phyloP scores from a whole-genome alignment of 805 yeast species.

The Maudiozyma saulgeensis region DNA sequence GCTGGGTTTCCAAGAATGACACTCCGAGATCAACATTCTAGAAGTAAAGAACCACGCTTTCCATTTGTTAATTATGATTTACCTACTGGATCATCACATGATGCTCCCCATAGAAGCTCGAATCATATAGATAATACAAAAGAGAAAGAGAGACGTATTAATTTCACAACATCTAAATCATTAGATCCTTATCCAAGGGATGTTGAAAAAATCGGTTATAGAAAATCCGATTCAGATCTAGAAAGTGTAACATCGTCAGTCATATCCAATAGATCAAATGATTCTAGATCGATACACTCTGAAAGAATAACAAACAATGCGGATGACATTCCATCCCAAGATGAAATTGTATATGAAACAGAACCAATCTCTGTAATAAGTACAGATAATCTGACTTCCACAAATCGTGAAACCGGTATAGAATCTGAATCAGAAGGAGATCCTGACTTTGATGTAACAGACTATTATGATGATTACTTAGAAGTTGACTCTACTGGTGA shows the following conservation, averaged over 20 bases:
- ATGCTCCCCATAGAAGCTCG: not conserved
- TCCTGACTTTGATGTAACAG: constrained; percentile 4
- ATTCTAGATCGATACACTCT: too few species aligned
- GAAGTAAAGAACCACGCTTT: not conserved
- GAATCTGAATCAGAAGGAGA: not conserved
- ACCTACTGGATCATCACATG: constrained; percentile 1
- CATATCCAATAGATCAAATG: not conserved
- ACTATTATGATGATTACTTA: constrained; percentile 5
- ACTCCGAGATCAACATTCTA: constrained; percentile 18
- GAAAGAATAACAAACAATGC: too few species aligned
- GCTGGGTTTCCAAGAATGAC: constrained; percentile 20
- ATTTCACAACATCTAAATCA: constrained; percentile 24
- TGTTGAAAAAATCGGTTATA: not conserved
- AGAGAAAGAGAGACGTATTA: constrained; percentile 8
- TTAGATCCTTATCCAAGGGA: constrained; percentile 4
- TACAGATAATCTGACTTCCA: not conserved
- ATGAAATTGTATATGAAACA: not conserved
- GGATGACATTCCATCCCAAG: too few species aligned
- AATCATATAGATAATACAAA: not conserved
- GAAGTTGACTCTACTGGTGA: constrained; percentile 1
- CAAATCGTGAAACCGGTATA: not conserved
- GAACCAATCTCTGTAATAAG: not conserved
- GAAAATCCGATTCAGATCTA: not conserved
- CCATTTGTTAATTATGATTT: not conserved
- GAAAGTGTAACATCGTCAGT: not conserved